Evolutionary conservation across 371 early-diverging fungal species (phyloP).

Genomic region (Mucor lusitanicus): DNA sequence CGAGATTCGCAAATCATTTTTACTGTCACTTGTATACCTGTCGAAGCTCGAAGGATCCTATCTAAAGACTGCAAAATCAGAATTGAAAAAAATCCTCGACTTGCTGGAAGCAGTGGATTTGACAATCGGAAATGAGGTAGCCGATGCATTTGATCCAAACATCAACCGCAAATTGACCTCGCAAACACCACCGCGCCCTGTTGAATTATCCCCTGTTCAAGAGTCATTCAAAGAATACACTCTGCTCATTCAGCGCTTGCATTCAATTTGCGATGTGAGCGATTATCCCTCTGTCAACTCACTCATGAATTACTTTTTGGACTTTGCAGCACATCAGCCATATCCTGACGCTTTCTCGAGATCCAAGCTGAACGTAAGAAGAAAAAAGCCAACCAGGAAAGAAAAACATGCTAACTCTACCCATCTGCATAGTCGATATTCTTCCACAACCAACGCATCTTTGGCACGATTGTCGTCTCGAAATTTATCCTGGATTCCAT

Average conservation of each 20-base stretch:
- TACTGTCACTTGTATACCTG: slow-evolving; percentile 35
- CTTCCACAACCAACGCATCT: slow-evolving; percentile 36
- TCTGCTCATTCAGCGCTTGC: slow-evolving; percentile 23
- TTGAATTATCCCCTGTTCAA: slow-evolving; percentile 47
- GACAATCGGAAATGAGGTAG: not conserved
- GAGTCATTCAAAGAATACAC: slow-evolving; percentile 32
- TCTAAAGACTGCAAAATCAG: slow-evolving; percentile 30
- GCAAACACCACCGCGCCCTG: slow-evolving; percentile 74
- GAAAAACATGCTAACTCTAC: not conserved
- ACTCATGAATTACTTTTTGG: slow-evolving; percentile 30
- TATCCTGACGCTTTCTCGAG: slow-evolving; percentile 59
- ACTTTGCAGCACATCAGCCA: slow-evolving; percentile 48
- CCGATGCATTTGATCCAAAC: slow-evolving; percentile 64
- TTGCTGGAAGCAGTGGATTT: slow-evolving; percentile 7
- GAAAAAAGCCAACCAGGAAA: not conserved
- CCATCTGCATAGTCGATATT: slow-evolving; percentile 17
- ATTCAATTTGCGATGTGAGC: slow-evolving; percentile 31
- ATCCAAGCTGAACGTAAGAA: slow-evolving; percentile 50
- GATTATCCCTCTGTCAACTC: slow-evolving; percentile 41
- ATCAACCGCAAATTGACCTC: slow-evolving; percentile 70
- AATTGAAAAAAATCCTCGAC: slow-evolving; percentile 13
- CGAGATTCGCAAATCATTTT: slow-evolving; percentile 30
- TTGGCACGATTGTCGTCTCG: slow-evolving; percentile 30
- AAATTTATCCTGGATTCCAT: slow-evolving; percentile 30
- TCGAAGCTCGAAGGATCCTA: slow-evolving; percentile 33